These are phyloP conservation scores for Globisporangium rhizosaccharum DNA, from an alignment of 352 stramenopile genomes.

Conservation along the genomic window DNA sequence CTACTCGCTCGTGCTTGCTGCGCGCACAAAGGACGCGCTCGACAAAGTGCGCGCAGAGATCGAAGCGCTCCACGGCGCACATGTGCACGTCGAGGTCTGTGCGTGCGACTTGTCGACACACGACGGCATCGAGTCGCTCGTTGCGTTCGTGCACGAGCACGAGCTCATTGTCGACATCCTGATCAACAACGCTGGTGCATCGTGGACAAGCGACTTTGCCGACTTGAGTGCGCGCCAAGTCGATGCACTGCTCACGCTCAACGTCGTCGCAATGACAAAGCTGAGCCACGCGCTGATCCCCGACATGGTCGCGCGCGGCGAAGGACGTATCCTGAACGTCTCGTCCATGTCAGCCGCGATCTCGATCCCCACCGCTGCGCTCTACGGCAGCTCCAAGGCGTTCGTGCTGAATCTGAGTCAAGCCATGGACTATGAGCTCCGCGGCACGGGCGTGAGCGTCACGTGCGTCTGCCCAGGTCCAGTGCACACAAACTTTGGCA, in stretches of 20 bases:
- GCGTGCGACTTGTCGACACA: constrained; percentile 48
- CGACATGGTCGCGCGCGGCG: constrained; percentile 61
- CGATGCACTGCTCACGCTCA: constrained; percentile 59
- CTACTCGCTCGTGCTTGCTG: constrained; percentile 72
- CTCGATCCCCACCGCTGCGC: constrained; percentile 45
- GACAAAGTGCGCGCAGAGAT: constrained; percentile 69
- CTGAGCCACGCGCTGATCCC: constrained; percentile 64
- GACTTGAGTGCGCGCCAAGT: constrained; percentile 31
- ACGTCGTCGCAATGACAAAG: constrained; percentile 57
- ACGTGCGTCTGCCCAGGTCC: constrained; percentile 60
- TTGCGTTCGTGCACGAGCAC: constrained; percentile 49
- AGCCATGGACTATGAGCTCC: constrained; percentile 78
- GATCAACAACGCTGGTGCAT: constrained; percentile 72
- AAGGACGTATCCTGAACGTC: constrained; percentile 80
- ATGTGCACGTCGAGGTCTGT: constrained; percentile 51
- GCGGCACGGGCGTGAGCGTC: constrained; percentile 54
- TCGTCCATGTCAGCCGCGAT: constrained; percentile 45
- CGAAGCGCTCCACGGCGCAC: constrained; percentile 57
- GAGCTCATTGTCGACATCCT: constrained; percentile 77
- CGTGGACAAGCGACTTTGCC: constrained; percentile 37
- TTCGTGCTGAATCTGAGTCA: constrained; percentile 73
- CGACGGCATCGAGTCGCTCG: constrained; percentile 45
- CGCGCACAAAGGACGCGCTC: constrained; percentile 48
- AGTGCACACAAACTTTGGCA: constrained; percentile 65
- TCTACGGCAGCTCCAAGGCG: constrained; percentile 75